A percentile compares a stretch with the other conserved stretches of the same genome.
phyloP scores from a whole-genome alignment of 1,284 basidiomycete species.

The Moesziomyces parantarcticus region DNA sequence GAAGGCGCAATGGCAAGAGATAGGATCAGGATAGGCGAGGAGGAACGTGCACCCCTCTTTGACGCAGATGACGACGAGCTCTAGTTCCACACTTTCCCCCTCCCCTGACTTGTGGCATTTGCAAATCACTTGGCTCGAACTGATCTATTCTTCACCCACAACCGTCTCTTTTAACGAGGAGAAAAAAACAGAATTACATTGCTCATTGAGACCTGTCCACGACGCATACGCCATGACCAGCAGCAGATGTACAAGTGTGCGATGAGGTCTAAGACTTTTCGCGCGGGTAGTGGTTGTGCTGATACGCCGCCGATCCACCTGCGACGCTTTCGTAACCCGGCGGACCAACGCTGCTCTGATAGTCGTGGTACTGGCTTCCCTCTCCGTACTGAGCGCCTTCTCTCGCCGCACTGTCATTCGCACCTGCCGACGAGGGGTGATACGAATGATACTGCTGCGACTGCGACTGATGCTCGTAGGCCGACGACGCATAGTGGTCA shows the following conservation, averaged over 20 bases:
- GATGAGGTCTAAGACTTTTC: conserved; percentile 19
- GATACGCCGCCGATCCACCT: conserved; percentile 11
- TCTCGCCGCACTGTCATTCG: conserved; percentile 5
- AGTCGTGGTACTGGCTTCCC: conserved; percentile 33
- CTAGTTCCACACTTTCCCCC: conserved; percentile 7
- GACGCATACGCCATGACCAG: too few relatives aligned
- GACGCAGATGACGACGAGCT: conserved; percentile 49
- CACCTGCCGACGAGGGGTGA: conserved; percentile 13
- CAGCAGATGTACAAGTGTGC: too few relatives aligned
- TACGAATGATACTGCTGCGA: conserved; percentile 26
- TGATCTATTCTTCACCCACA: too few relatives aligned
- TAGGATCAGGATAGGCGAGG: conserved; percentile 63
- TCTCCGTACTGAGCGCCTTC: conserved; percentile 7
- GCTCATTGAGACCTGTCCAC: conserved; percentile 2
- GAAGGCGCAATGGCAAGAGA: conserved; percentile 62
- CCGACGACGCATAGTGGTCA: conserved; percentile 36
- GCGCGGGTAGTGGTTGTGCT: conserved; percentile 29
- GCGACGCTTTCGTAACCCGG: conserved; percentile 37
- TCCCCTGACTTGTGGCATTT: not conserved
- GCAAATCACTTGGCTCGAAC: too few relatives aligned
- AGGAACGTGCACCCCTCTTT: conserved; percentile 41
- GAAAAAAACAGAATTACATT: conserved; percentile 2
- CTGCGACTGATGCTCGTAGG: conserved; percentile 28
- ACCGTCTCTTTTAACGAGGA: not conserved
- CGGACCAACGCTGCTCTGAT: conserved; percentile 29